phyloP scores from a whole-genome alignment of 768 basidiomycete genomes.

The Floccularia luteovirens region DNA sequence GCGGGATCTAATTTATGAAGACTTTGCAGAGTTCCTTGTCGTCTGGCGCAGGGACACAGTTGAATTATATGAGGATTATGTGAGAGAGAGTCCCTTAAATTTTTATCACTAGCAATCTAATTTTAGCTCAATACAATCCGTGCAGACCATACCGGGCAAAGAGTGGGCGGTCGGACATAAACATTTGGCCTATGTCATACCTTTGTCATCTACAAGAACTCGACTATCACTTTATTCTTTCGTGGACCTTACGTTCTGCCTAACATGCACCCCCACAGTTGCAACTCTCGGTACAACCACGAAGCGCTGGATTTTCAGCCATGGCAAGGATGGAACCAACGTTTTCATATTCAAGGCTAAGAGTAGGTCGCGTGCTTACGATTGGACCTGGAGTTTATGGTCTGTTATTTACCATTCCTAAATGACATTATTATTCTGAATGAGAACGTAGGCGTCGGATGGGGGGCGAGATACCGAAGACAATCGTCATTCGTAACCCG shows the following conservation, averaged over 20 bases:
- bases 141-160: constrained; percentile 54
- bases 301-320: constrained; percentile 39
- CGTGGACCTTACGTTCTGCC: constrained; percentile 76
- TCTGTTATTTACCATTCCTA: constrained; percentile 15
- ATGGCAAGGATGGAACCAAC: constrained; percentile 61
- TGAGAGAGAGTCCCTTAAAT: constrained; percentile 25
- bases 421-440: constrained; percentile 2
- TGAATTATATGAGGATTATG: constrained; percentile 84
- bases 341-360: constrained; percentile 84
- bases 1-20: constrained; percentile 50
- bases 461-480: constrained; percentile 62
- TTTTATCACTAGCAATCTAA: background rate
- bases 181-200: constrained; percentile 71
- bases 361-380: constrained; percentile 68
- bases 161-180: constrained; percentile 69
- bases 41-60: constrained; percentile 73
- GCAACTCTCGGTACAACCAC: constrained; percentile 28
- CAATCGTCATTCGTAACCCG: constrained; percentile 68
- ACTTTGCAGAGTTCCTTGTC: constrained; percentile 80
- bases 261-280: constrained; percentile 55
- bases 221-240: constrained; percentile 83
- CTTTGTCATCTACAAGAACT: constrained; percentile 55
- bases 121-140: constrained; percentile 7
- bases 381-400: constrained; percentile 93
- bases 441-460: constrained; percentile 50